These are phyloP conservation scores for Rubia yunnanensis DNA, from an alignment of 257 asterid genomes.

Conservation along the genomic window DNA sequence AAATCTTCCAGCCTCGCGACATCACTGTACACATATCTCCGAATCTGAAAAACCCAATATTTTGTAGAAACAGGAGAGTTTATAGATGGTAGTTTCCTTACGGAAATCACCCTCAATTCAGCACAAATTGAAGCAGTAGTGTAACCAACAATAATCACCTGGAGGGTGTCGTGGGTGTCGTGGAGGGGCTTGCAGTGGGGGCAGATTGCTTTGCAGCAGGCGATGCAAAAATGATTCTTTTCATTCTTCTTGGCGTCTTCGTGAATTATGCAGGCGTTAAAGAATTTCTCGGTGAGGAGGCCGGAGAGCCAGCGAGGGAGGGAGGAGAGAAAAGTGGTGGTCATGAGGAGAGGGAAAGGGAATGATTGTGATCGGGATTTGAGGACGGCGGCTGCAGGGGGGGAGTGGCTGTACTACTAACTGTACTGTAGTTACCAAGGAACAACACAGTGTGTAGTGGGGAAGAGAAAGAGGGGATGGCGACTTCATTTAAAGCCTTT, in stretches of 20 bases:
- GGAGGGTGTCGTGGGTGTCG: slow-evolving; percentile 58
- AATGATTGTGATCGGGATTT: slow-evolving; percentile 8
- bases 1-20: slow-evolving; percentile 55
- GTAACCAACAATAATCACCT: slow-evolving; percentile 26
- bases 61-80: not conserved
- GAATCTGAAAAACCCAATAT: slow-evolving; percentile 18
- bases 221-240: slow-evolving; percentile 62
- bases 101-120: too few relatives aligned
- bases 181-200: slow-evolving; percentile 48
- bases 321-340: slow-evolving; percentile 5
- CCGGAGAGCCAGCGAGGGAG: slow-evolving; percentile 58
- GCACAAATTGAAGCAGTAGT: too few relatives aligned
- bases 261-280: slow-evolving; percentile 62
- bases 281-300: slow-evolving; percentile 55
- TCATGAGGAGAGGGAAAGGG: not conserved
- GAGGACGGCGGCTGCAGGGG: slow-evolving; percentile 79
- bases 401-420: slow-evolving; percentile 2
- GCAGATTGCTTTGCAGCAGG: slow-evolving; percentile 64
- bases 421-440: slow-evolving; percentile 45
- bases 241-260: slow-evolving; percentile 58
- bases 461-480: slow-evolving; percentile 16
- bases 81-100: too few relatives aligned
- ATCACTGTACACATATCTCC: slow-evolving; percentile 57
- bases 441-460: slow-evolving; percentile 5
- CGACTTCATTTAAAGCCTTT: slow-evolving; percentile 14